A percentile compares a stretch with the other conserved stretches of the same genome.
phyloP scores from a whole-genome alignment of 2,329 filamentous ascomycete genomes.

The Nigrospora sphaerica region DNA sequence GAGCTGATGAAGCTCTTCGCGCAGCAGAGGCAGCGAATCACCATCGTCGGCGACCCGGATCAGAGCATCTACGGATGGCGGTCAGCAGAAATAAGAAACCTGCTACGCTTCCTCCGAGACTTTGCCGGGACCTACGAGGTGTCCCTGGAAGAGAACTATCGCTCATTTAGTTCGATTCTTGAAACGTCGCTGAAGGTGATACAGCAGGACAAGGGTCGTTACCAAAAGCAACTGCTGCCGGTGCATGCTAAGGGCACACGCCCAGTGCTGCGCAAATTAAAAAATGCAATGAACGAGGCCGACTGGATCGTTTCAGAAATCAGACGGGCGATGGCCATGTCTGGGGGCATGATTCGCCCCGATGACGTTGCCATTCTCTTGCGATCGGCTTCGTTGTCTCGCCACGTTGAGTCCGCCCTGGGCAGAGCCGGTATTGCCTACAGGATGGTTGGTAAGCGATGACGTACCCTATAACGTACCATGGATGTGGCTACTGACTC shows the following conservation, averaged over 20 bases:
- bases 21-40: constrained; percentile 66
- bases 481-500: constrained; percentile 4
- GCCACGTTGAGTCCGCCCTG: constrained; percentile 77
- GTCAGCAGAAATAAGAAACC: constrained; percentile 84
- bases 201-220: constrained; percentile 77
- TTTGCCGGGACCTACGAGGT: constrained; percentile 76
- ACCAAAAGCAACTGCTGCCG: constrained; percentile 71
- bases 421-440: constrained; percentile 80
- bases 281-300: constrained; percentile 65
- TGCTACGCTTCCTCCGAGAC: constrained; percentile 68
- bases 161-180: constrained; percentile 81
- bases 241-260: constrained; percentile 73
- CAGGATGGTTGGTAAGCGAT: constrained; percentile 68
- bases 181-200: constrained; percentile 77
- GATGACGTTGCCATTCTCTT: constrained; percentile 82
- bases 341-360: constrained; percentile 63
- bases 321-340: constrained; percentile 60
- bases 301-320: constrained; percentile 87
- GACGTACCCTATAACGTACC: background rate
- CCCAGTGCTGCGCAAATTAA: constrained; percentile 73
- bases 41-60: constrained; percentile 92
- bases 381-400: constrained; percentile 74
- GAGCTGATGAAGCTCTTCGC: constrained; percentile 88
- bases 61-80: constrained; percentile 98
- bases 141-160: constrained; percentile 88